Conservation (phyloP, 2,329 filamentous ascomycete species). For the Aquanectria penicillioides region DNA sequence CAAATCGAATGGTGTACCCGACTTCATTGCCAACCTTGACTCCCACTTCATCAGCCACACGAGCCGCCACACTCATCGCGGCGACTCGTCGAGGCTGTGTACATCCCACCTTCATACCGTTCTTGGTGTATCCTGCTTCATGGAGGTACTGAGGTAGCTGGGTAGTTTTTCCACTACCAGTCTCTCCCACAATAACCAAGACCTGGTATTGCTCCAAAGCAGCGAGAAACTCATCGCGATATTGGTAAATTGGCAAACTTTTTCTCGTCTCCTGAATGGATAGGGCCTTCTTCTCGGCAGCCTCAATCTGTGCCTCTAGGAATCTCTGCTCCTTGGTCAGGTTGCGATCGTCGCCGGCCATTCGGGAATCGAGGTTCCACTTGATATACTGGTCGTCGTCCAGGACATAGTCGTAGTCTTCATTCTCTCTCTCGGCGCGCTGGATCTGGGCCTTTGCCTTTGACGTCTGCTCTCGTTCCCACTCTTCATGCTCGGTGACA, state of each 20-base stretch:
- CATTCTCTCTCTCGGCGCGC: conserved; percentile 77
- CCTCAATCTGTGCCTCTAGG: conserved; percentile 83
- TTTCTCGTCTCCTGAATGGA: conserved; percentile 93
- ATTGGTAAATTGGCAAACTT: conserved; percentile 88
- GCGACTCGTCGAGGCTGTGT: conserved; percentile 96
- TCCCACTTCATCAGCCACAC: conserved; percentile 94
- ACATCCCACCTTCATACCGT: conserved; percentile 86
- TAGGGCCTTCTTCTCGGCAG: conserved; percentile 86
- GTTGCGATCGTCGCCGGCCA: conserved; percentile 76
- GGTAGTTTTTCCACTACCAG: conserved; percentile 94
- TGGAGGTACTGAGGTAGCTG: conserved; percentile 94
- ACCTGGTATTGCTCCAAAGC: conserved; percentile 89
- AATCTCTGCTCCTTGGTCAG: conserved; percentile 82
- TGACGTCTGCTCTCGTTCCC: conserved; percentile 88
- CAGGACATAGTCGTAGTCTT: conserved; percentile 93
- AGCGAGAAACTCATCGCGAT: conserved; percentile 85
- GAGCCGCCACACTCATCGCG: conserved; percentile 96
- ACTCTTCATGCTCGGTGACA: conserved; percentile 94
- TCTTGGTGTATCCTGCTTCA: conserved; percentile 88
- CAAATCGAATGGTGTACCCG: conserved; percentile 94
- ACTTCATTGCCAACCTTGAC: conserved; percentile 92
- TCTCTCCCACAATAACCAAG: conserved; percentile 93
- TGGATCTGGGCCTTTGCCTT: conserved; percentile 90
- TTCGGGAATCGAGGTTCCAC: conserved; percentile 79
- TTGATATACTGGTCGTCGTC: conserved; percentile 90